These are phyloP conservation scores for Drechslerella coelobrocha DNA, from an alignment of 2,329 filamentous ascomycete species.

Conservation along the genomic window DNA sequence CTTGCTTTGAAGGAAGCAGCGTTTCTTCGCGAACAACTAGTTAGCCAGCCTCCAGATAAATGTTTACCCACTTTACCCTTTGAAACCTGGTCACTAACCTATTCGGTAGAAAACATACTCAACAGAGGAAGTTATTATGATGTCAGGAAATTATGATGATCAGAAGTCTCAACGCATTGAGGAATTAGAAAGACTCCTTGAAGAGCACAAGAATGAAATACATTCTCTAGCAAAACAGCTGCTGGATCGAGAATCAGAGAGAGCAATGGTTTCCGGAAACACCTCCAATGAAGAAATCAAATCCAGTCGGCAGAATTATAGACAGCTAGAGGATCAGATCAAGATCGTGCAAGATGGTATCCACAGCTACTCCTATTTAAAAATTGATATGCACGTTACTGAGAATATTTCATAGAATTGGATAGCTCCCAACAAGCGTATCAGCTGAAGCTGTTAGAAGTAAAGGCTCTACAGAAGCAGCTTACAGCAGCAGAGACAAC, in stretches of 20 bases:
- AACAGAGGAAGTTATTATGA: conserved; percentile 89
- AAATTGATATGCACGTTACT: conserved; percentile 8
- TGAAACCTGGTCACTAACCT: conserved; percentile 9
- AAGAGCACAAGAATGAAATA: conserved; percentile 83
- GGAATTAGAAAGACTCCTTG: conserved; percentile 83
- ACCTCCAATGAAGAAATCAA: conserved; percentile 62
- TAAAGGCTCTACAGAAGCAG: conserved; percentile 66
- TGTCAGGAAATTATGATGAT: conserved; percentile 78
- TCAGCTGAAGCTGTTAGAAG: conserved; percentile 73
- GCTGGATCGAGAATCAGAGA: conserved; percentile 65
- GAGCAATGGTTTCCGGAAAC: conserved; percentile 57
- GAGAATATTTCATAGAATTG: conserved; percentile 66
- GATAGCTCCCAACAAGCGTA: conserved; percentile 75
- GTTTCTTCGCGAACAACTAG: conserved; percentile 85
- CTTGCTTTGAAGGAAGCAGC: conserved; percentile 92
- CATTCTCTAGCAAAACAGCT: conserved; percentile 76
- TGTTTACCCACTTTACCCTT: too few species aligned
- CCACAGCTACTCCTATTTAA: neutral
- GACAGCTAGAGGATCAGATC: conserved; percentile 85
- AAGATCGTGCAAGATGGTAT: conserved; percentile 76
- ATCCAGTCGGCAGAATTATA: conserved; percentile 77
- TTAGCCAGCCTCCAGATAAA: conserved; percentile 1
- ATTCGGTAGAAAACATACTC: conserved; percentile 61
- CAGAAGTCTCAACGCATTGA: conserved; percentile 75
- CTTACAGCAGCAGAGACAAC: conserved; percentile 68